A percentile compares a stretch with the other conserved stretches of the same genome.
These are phyloP conservation scores for Boletus coccyginus DNA, from an alignment of 768 basidiomycete genomes.

Conservation along the genomic window DNA sequence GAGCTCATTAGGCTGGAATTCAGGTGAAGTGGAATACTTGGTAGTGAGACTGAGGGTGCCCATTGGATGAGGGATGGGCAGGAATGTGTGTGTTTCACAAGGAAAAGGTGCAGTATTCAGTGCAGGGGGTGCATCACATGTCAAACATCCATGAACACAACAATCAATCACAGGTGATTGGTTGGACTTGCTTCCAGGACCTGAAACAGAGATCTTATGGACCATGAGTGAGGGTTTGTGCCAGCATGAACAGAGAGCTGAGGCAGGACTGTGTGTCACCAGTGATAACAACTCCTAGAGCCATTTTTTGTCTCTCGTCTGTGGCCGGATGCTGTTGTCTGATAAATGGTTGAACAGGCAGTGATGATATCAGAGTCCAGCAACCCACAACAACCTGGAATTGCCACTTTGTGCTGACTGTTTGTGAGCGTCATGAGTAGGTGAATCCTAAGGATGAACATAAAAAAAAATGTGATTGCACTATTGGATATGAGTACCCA, in stretches of 20 bases:
- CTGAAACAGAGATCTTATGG: conserved; percentile 81
- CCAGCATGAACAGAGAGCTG: conserved; percentile 78
- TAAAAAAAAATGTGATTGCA: background rate
- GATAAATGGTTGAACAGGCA: conserved; percentile 2
- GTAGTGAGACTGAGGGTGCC: conserved; percentile 61
- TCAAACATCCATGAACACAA: background rate
- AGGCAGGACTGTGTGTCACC: conserved; percentile 64
- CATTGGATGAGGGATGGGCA: conserved; percentile 63
- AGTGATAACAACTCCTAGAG: conserved; percentile 67
- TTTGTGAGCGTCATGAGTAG: conserved; percentile 72
- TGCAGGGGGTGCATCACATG: no score
- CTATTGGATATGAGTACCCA: conserved; percentile 30
- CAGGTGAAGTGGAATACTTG: conserved; percentile 63
- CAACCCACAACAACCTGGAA: conserved; percentile 81
- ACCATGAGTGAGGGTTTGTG: conserved; percentile 88
- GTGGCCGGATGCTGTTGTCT: conserved; percentile 77
- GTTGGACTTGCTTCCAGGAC: conserved; percentile 63
- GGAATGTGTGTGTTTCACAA: no score
- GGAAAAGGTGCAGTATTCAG: no score
- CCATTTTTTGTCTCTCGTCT: conserved; percentile 62
- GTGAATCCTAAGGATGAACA: conserved; percentile 53
- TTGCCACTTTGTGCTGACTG: conserved; percentile 53
- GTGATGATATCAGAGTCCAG: background rate
- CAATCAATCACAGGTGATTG: background rate
- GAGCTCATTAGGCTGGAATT: conserved; percentile 72